Base-by-base conservation (phyloP, 805 yeast species). In the Yarrowia phangngaensis region DNA sequence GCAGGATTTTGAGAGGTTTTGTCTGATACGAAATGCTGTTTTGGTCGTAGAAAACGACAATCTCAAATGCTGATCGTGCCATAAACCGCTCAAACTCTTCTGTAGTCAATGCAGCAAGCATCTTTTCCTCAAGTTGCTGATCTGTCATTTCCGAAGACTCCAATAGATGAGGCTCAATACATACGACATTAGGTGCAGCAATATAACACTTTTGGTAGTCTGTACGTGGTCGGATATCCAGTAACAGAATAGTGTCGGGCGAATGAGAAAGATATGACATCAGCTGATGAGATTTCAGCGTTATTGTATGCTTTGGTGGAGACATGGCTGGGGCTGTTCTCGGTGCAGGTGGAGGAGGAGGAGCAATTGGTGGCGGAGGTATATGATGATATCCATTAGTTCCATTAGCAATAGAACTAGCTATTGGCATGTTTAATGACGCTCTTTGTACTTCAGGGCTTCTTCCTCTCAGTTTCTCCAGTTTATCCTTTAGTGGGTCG, bases 121-220 rank as follows among this genome's bases (percentile, higher is more conserved):
- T 72, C 36, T 75, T 66, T 32, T 70, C 72, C 56, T 82, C 84
- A n/a, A 89, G 65, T 49, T 82, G 90, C n/a, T 62, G 64, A 56
- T 84, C 85, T 0, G 75, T 69, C 58, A 76, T 75, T 8, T 68
- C 65, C 1, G n/a, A n/a, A 64, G 61, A 46, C 78, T 64, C 14
- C 80, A 67, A 0, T 78, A 70, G 14, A 74, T 70, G 35, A 0
- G 97, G 96, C 47, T 86, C 95, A 14, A 89, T 73, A 60, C 89
- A 84, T 8, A 85, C 72, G 7, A 83, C 63, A 48, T 82, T 76
- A 3, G 68, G 64, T 19, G 77, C 66, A 9, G 73, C 67, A 16
- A 89, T 78, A 62, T 87, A 96, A 38, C 76, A 74, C 32, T 68
- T 66, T 36, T 77, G 74, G 59, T 74, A 88, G 27, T 77, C 80